Conservation (phyloP, 495 filamentous ascomycete species). For the Parmelia sp. region DNA sequence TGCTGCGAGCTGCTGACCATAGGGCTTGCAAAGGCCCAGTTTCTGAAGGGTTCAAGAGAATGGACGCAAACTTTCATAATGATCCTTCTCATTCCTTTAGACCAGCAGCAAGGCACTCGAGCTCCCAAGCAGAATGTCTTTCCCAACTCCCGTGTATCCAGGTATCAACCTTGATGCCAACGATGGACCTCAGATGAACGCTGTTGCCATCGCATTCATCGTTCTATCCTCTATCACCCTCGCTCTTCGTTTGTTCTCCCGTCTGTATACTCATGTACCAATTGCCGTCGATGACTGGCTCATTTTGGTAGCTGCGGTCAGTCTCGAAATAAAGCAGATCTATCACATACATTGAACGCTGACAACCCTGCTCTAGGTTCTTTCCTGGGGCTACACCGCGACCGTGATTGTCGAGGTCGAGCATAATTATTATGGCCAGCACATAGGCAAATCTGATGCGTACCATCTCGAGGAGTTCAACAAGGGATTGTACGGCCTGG, state of each 20-base stretch:
- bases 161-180: background rate
- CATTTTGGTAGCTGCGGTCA: conserved; percentile 2
- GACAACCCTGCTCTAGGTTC: background rate
- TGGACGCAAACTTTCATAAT: background rate
- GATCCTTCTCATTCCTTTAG: background rate
- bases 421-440: background rate
- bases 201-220: background rate
- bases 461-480: background rate
- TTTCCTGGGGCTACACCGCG: background rate
- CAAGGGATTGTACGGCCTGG: background rate
- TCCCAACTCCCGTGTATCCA: background rate
- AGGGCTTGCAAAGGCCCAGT: background rate
- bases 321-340: background rate
- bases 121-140: background rate
- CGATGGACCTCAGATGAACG: background rate
- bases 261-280: background rate
- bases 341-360: background rate
- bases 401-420: background rate
- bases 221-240: background rate
- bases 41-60: background rate
- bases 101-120: background rate
- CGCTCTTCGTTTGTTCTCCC: conserved; percentile 1
- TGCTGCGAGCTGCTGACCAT: background rate
- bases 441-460: background rate
- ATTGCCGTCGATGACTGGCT: background rate